Evolutionary conservation across 2,329 filamentous ascomycete species (phyloP).

Genomic region (Trichoderma sp.): DNA sequence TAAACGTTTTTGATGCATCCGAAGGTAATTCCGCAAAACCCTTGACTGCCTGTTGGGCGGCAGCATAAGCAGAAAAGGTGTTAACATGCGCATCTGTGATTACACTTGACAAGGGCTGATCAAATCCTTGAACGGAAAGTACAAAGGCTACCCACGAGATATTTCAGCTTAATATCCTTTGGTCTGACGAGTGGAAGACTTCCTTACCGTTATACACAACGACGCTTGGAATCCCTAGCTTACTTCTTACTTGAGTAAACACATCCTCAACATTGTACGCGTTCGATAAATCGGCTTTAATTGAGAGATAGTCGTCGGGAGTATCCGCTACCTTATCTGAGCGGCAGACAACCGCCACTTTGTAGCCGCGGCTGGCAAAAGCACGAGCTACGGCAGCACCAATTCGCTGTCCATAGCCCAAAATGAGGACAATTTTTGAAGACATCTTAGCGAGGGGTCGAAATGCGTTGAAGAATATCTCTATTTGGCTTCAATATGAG

Average conservation of each 20-base stretch:
- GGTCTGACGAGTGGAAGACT: background rate
- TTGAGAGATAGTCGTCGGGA: background rate
- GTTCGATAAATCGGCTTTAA: conserved; percentile 1
- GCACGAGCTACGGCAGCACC: background rate
- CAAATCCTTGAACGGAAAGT: background rate
- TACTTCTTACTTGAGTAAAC: background rate
- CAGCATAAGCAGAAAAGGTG: background rate
- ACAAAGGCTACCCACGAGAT: background rate
- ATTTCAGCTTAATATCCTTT: background rate
- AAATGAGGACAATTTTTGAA: background rate
- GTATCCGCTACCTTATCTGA: background rate
- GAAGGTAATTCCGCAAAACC: background rate
- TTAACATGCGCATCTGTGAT: background rate
- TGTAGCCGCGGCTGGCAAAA: background rate
- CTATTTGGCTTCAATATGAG: background rate
- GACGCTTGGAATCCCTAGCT: background rate
- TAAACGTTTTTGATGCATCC: conserved; percentile 1
- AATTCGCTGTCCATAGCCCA: background rate
- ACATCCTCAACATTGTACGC: background rate
- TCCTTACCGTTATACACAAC: conserved; percentile 6
- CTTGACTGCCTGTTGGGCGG: background rate
- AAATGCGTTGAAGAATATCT: background rate
- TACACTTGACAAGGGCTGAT: background rate
- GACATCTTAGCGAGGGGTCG: background rate
- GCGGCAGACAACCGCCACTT: conserved; percentile 1